Base-by-base conservation (phyloP, 805 yeast species). In the Tetrapisispora phaffii region DNA sequence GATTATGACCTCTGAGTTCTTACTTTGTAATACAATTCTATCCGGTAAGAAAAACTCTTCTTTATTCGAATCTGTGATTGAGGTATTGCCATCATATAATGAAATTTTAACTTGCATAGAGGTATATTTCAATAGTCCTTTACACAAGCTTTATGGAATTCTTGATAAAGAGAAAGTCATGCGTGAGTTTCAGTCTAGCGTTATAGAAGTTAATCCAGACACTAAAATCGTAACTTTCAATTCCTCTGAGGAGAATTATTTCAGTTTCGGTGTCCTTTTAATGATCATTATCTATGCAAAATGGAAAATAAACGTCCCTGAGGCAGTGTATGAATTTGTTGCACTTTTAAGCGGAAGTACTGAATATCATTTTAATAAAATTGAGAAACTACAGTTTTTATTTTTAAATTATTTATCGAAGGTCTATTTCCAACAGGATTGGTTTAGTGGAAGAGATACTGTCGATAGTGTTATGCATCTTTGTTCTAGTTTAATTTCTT, bases 341-440 rank as follows among this genome's bases (percentile, higher is more conserved):
- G 46, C 51, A 3, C 48, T 53, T 23, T 34, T 60, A 20, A 46
- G 41, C 15, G 58, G 62, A 2, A 46, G 50, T 2, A 41, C 50
- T n/a, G 51, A 53, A 12, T 49, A 58, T 9, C 55, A 54, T 32
- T 46, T 53, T 12, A 56, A 48, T 49, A 56, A 45, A 29, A 41
- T 61, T 8, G 66, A 63, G 33, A 53, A 56, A 37, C 54, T 58
- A 1, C 67, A 64, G 31, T 62, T 57, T 44, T 38, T 60, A 8
- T 42, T 59, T 20, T 44, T 63, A 12, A 47, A 50, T 21, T 53
- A 50, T 34, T 39, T 62, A 21, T 48, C 46, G 40, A 47, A 50
- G 36, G 40, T 50, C 4, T 44, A 42, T 37, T 38, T 47, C 19
- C 46, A 50, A 4, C 39, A 39, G 26, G 50, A 46, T 22, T 56